These are phyloP conservation scores for Lactuca saligna DNA, from an alignment of 129 eudicot species.

Conservation along the genomic window DNA sequence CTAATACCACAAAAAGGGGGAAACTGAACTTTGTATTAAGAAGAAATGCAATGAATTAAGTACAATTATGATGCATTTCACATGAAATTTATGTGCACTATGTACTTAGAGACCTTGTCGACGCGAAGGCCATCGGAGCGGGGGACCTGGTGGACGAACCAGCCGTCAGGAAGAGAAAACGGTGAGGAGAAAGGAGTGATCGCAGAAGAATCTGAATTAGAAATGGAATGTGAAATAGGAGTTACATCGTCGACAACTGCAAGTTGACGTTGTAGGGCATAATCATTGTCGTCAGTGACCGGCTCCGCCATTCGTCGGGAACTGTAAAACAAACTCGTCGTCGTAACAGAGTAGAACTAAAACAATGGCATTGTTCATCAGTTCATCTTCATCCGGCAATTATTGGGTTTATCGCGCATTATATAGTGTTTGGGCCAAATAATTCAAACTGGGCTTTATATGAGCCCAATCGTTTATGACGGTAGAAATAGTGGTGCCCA, in stretches of 20 bases:
- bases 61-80: background rate
- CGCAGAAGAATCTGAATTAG: constrained; percentile 12
- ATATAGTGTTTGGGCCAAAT: background rate
- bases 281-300: constrained; percentile 18
- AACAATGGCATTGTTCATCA: background rate
- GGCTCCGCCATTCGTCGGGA: constrained; percentile 21
- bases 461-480: background rate
- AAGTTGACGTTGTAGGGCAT: constrained; percentile 34
- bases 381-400: background rate
- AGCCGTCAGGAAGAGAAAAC: constrained; percentile 49
- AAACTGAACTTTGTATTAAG: background rate
- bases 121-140: constrained; percentile 40
- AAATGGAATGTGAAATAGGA: constrained; percentile 17
- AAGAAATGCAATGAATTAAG: constrained; percentile 3
- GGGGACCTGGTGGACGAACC: constrained; percentile 47
- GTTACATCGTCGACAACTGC: constrained; percentile 17
- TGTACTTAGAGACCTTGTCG: constrained; percentile 48
- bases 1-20: background rate
- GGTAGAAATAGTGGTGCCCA: no score
- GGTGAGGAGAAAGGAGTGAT: constrained; percentile 26
- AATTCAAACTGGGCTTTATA: background rate
- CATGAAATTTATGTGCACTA: background rate
- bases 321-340: background rate
- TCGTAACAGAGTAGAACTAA: constrained; percentile 8
- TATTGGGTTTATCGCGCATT: background rate